Percentiles rank a stretch among this genome's conserved stretches.
Conservation (phyloP, 2,329 filamentous ascomycete species). For the Tolypocladium ophioglossoides region DNA sequence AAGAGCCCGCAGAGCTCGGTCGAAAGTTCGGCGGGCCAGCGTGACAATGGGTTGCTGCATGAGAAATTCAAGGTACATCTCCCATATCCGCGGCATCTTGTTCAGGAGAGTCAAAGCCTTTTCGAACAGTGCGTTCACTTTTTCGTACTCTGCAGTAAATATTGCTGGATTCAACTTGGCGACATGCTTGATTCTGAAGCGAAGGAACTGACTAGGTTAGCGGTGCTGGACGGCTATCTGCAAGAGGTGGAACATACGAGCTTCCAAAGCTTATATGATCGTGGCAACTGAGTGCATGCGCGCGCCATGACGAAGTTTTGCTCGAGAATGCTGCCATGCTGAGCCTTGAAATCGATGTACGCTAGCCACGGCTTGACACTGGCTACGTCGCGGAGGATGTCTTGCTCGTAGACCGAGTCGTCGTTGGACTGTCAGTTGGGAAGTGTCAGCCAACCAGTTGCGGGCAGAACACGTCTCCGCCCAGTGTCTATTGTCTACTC, state of each 20-base stretch:
- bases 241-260: slow-evolving; percentile 44
- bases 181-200: slow-evolving; percentile 73
- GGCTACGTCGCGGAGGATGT: slow-evolving; percentile 74
- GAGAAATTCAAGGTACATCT: slow-evolving; percentile 89
- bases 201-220: slow-evolving; percentile 55
- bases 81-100: slow-evolving; percentile 98
- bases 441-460: background rate
- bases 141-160: slow-evolving; percentile 72
- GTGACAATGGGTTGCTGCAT: slow-evolving; percentile 88
- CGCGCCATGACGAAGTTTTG: slow-evolving; percentile 83
- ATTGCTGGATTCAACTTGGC: slow-evolving; percentile 72
- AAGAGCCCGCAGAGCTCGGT: slow-evolving; percentile 80
- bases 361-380: slow-evolving; percentile 91
- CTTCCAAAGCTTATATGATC: slow-evolving; percentile 98
- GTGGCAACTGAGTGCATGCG: slow-evolving; percentile 77
- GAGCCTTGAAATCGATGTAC: slow-evolving; percentile 84
- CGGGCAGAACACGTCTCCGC: background rate
- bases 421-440: slow-evolving; percentile 54
- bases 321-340: slow-evolving; percentile 75
- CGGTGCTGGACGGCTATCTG: slow-evolving; percentile 1
- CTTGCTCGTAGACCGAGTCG: slow-evolving; percentile 93
- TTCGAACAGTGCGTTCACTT: slow-evolving; percentile 93
- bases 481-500: slow-evolving; percentile 11
- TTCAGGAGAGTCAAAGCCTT: slow-evolving; percentile 85
- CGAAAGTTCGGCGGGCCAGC: slow-evolving; percentile 75